Evolutionary conservation across 306 rosid species (phyloP), one percentile per base, ranked within the genome.

Genomic region (Cicer pinnatifidum): DNA sequence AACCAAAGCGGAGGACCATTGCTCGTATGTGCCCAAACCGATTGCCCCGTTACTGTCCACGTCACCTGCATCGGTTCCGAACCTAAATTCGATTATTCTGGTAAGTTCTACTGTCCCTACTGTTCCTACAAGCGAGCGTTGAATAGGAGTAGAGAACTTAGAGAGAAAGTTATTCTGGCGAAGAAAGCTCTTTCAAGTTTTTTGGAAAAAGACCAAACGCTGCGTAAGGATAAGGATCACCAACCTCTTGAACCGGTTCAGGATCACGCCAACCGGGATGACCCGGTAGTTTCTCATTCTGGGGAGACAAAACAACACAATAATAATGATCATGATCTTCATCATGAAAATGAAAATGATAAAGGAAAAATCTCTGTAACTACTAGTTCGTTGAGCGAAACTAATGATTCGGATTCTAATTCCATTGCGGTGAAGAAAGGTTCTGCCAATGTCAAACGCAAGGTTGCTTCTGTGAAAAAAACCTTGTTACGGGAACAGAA

Each of bases 41-140:
- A 82, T n/a, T 89, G 96, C 66, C 88, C 86, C 11, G 69, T 89
- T 76, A 16, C 79, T 2, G 40, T 89, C 37, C 98, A 93, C 33
- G 80, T 71, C 67, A 75, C 37, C 41, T 93, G 98, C 64, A 38
- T 85, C 84, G 23, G 75, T 35, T 67, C 82, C 50, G 40, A 87
- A 37, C 92, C 98, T 60, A 71, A 61, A 13, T 86, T 86, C 64
- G 92, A 91, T 62, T 76, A 72, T 39, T 78, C 16, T 3, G 97
- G 97, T 2, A 77, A 72, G 39, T 89, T 85, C 78, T 84, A 61
- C 60, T 93, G 93, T 62, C 89, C 96, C 17, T 82, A 89, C 62
- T 93, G 97, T 67, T 78, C 80, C 37, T 85, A 83, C 79, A 89
- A 82, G 71, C 83, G 72, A 6, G 82, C 79, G 5, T 9, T 79